Base-by-base conservation (phyloP, 345 rosid genomes). In the Populus nigra region DNA sequence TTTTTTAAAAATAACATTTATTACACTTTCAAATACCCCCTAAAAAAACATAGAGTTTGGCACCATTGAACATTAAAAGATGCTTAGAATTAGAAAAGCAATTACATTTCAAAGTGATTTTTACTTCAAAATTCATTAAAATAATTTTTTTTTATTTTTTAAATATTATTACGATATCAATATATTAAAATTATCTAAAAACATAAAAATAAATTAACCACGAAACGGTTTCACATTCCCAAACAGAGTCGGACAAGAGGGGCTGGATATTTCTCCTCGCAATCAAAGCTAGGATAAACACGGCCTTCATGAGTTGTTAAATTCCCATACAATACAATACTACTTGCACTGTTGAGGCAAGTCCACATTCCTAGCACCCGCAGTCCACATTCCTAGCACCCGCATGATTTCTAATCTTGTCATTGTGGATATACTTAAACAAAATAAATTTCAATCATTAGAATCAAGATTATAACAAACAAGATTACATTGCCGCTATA, bases 381-480 rank as follows among this genome's bases (percentile, higher is more conserved):
- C 8, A 53, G 59, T 53, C 72, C 72, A 69, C 67, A 63, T 63
- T 31, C 35, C 18, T 33, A 23, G 36, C 68, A 63, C 68, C 35
- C 29, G 68, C 8, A 63, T 63, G 8, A 25, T 23, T 31, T 63
- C 35, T 27, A 23, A 27, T 27, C 17, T 63, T 25, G 31, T 33
- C 68, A 27, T 23, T 63, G 2, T 27, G 68, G 68, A 66, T 36
- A 71, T 65, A 74, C 70, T 71, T 27, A 80, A 74, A 45, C 53
- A 41, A 82, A 76, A 4, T 7, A 76, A 78, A 80, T 65, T 59
- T 41, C 43, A 61, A 27, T 9, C 31, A 55, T 47, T 38, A n/a
- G 11, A 29, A 73, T 63, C 57, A 23, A 61, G 71, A 75, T 68
- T 39, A 41, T n/a, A 41, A 27, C 72, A 80, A 63, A 71, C 31